Conservation (phyloP, 2,329 filamentous ascomycete genomes). For the Fusarium sacchari region DNA sequence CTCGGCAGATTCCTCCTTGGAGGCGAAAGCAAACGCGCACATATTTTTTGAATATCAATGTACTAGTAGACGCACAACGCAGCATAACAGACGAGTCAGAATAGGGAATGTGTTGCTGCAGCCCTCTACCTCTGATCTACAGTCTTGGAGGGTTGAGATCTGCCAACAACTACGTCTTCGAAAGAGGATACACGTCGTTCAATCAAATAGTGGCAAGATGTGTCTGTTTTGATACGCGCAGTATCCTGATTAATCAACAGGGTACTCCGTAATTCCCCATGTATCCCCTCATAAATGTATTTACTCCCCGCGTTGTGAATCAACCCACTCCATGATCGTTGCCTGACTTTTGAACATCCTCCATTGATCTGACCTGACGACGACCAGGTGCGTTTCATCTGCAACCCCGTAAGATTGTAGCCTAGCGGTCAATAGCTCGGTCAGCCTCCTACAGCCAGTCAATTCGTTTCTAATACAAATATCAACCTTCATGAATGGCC, state of each 20-base stretch:
- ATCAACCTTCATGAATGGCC: slow-evolving; percentile 23
- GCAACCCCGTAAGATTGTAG: slow-evolving; percentile 14
- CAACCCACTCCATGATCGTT: slow-evolving; percentile 27
- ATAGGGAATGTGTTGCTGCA: slow-evolving; percentile 12
- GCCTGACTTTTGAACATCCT: slow-evolving; percentile 29
- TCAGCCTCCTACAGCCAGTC: slow-evolving; percentile 12
- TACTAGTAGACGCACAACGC: slow-evolving; percentile 3
- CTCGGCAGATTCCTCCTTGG: slow-evolving; percentile 30
- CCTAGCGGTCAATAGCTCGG: slow-evolving; percentile 15
- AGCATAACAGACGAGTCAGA: slow-evolving; percentile 1
- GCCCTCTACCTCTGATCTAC: slow-evolving; percentile 36
- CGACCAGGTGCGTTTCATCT: not conserved
- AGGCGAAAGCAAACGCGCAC: slow-evolving; percentile 31
- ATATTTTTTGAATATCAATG: slow-evolving; percentile 13
- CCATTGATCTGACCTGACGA: slow-evolving; percentile 29
- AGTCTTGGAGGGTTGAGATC: slow-evolving; percentile 29
- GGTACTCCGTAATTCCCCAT: slow-evolving; percentile 15
- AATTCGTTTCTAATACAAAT: slow-evolving; percentile 6
- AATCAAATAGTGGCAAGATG: slow-evolving; percentile 17
- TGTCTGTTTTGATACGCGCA: not conserved
- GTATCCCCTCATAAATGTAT: slow-evolving; percentile 10
- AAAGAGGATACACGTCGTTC: not conserved
- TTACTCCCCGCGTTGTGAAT: slow-evolving; percentile 20
- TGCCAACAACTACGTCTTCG: slow-evolving; percentile 19
- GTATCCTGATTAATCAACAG: slow-evolving; percentile 3